phyloP scores from a whole-genome alignment of 176 grass and related monocot genomes.

The Triticum aestivum region DNA sequence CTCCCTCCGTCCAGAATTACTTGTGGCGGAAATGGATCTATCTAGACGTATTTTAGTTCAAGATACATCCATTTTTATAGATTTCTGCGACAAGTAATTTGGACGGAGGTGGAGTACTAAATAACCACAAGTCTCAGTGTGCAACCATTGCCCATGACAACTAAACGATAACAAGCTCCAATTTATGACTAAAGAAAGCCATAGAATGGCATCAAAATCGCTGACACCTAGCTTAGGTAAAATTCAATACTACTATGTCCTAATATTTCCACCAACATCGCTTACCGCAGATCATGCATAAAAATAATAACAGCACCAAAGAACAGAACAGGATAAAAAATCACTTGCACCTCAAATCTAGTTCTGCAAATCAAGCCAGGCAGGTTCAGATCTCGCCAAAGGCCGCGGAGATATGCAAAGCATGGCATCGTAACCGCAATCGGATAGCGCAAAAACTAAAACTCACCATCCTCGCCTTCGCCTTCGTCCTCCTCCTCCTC shows the following conservation, averaged over 20 bases:
- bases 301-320: neutral
- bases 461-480: constrained; percentile 87
- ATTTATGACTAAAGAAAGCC: neutral
- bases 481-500: constrained; percentile 95
- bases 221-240: neutral
- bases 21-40: too few species aligned
- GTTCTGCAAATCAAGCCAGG: constrained; percentile 6
- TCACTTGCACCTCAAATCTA: neutral
- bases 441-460: neutral
- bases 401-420: neutral
- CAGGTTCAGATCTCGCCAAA: constrained; percentile 29
- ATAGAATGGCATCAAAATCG: neutral
- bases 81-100: too few species aligned
- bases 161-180: neutral
- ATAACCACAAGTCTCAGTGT: neutral
- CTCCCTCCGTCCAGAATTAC: too few species aligned
- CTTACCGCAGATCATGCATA: neutral
- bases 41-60: too few species aligned
- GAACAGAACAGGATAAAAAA: neutral
- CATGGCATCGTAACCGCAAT: neutral
- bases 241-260: neutral
- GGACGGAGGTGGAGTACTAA: too few species aligned
- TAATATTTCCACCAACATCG: neutral
- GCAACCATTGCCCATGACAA: neutral
- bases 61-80: too few species aligned